phyloP scores from a whole-genome alignment of 768 basidiomycete genomes.

The Rhodosporidiobolus odoratus region DNA sequence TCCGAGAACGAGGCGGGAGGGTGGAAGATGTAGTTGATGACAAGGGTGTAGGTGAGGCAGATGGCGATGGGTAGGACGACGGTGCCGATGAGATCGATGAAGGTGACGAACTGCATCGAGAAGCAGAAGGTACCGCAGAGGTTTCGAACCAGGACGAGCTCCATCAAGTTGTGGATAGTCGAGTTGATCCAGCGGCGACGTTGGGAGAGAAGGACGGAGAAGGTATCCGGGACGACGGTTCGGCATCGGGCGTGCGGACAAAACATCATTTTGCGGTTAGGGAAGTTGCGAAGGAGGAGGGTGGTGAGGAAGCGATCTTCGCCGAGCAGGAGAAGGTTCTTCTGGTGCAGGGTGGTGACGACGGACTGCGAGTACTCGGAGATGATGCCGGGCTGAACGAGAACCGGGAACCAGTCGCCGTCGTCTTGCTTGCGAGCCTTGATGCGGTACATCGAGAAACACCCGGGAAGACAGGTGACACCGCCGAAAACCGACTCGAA shows the following conservation, averaged over 20 bases:
- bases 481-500: conserved; percentile 99
- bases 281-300: conserved; percentile 90
- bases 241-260: conserved; percentile 90
- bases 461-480: conserved; percentile 98
- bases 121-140: conserved; percentile 99
- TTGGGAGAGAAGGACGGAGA: conserved; percentile 85
- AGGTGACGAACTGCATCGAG: conserved; percentile 99
- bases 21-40: conserved; percentile 68
- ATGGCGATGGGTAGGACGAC: conserved; percentile 93
- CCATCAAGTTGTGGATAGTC: conserved; percentile 98
- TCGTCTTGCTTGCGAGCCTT: conserved; percentile 83
- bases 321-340: conserved; percentile 89
- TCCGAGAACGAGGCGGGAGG: conserved; percentile 83
- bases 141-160: conserved; percentile 91
- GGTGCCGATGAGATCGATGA: conserved; percentile 90
- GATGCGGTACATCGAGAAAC: conserved; percentile 98
- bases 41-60: conserved; percentile 76
- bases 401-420: conserved; percentile 95
- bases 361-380: conserved; percentile 93
- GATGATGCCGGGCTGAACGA: conserved; percentile 93
- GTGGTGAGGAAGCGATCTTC: conserved; percentile 99
- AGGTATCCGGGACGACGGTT: conserved; percentile 94
- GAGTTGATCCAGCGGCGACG: conserved; percentile 99
- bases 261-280: conserved; percentile 99
- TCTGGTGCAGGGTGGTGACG: conserved; percentile 92